These are phyloP conservation scores for Calonectria pseudoturangicola DNA, from an alignment of 2,329 filamentous ascomycete genomes.

Conservation along the genomic window DNA sequence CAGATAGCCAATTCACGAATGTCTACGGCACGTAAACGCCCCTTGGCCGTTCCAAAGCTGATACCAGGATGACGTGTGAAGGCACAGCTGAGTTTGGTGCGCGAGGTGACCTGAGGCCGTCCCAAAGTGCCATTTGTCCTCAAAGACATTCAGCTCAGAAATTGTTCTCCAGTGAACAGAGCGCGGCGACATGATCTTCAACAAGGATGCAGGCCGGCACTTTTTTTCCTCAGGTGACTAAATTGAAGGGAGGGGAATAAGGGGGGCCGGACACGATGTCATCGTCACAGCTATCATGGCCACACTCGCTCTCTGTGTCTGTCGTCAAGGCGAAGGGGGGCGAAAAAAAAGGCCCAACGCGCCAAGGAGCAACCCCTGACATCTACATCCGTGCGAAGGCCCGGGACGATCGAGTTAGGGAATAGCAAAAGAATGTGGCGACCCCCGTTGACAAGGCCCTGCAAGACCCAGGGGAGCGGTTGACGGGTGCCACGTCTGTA, in stretches of 20 bases:
- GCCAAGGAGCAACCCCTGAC: conserved; percentile 21
- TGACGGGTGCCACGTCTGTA: conserved; percentile 39
- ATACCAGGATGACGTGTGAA: conserved; percentile 28
- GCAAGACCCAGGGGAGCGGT: conserved; percentile 37
- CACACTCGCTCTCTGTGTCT: conserved; percentile 3
- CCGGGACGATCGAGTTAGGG: conserved; percentile 11
- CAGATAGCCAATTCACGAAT: conserved; percentile 17
- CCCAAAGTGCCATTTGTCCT: conserved; percentile 19
- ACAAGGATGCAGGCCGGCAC: conserved; percentile 24
- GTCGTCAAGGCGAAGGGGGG: conserved; percentile 18
- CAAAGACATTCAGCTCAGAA: conserved; percentile 2
- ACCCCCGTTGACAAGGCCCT: conserved; percentile 17
- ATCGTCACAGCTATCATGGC: conserved; percentile 34
- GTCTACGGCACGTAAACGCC: conserved; percentile 7
- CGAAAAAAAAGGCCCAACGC: conserved; percentile 17
- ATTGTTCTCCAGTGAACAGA: conserved; percentile 21
- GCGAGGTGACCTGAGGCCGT: background rate
- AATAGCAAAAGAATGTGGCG: conserved; percentile 19
- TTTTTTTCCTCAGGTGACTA: conserved; percentile 31
- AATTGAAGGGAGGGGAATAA: conserved; percentile 5
- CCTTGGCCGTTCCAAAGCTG: background rate
- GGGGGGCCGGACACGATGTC: conserved; percentile 21
- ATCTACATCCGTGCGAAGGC: conserved; percentile 14
- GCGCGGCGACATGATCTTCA: conserved; percentile 19
- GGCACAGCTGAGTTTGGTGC: conserved; percentile 17